These are phyloP conservation scores for Peziza echinospora DNA, from an alignment of 495 filamentous ascomycete species.

Conservation along the genomic window DNA sequence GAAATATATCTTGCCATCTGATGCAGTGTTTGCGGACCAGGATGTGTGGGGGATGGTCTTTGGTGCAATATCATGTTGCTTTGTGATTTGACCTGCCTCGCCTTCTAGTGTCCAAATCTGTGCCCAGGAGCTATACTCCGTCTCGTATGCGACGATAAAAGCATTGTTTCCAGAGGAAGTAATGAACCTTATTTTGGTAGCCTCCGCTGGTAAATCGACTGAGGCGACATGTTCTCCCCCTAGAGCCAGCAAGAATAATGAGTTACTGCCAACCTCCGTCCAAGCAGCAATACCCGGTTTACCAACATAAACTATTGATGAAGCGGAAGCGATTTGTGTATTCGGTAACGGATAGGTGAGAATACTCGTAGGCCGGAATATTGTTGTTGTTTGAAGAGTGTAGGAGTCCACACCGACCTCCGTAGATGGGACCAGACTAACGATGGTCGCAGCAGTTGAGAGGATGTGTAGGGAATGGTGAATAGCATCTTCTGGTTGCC, in stretches of 20 bases:
- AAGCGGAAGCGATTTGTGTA: neutral
- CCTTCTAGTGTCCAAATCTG: slow-evolving; percentile 70
- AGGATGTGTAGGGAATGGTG: slow-evolving; percentile 11
- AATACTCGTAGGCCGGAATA: neutral
- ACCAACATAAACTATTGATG: neutral
- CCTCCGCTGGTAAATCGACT: slow-evolving; percentile 29
- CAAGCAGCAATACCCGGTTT: slow-evolving; percentile 5
- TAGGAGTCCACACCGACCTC: neutral
- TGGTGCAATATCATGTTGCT: slow-evolving; percentile 50
- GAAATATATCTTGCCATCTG: slow-evolving; percentile 69
- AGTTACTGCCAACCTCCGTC: slow-evolving; percentile 9
- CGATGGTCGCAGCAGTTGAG: slow-evolving; percentile 1
- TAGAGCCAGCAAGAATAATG: slow-evolving; percentile 11
- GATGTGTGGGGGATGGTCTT: slow-evolving; percentile 43
- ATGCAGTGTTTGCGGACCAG: slow-evolving; percentile 49
- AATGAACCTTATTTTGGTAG: slow-evolving; percentile 47
- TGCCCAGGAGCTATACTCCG: slow-evolving; percentile 47
- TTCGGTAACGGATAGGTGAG: neutral
- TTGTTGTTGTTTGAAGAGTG: neutral
- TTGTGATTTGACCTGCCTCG: slow-evolving; percentile 37
- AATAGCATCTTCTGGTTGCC: slow-evolving; percentile 6
- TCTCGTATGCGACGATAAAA: slow-evolving; percentile 67
- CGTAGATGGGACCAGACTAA: slow-evolving; percentile 3
- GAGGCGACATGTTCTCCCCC: neutral
- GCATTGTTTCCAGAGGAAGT: slow-evolving; percentile 41